phyloP scores from a whole-genome alignment of 768 basidiomycete species.

The Coprinopsis marcescibilis region DNA sequence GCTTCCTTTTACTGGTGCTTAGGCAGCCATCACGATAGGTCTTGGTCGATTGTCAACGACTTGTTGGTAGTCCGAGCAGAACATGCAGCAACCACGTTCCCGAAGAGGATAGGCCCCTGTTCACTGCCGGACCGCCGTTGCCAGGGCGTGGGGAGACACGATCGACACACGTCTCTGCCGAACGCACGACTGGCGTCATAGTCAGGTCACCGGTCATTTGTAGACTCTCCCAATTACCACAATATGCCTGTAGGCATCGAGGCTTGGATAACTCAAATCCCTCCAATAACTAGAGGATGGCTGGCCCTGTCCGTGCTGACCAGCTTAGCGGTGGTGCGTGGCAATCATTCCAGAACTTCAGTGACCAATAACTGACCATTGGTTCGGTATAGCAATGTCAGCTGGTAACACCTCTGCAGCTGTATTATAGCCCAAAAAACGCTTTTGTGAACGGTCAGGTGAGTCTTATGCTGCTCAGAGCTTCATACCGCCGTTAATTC shows the following conservation, averaged over 20 bases:
- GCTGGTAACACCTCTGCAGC: constrained; percentile 81
- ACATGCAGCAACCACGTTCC: too few relatives aligned
- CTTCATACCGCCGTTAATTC: constrained; percentile 9
- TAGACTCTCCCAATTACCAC: too few relatives aligned
- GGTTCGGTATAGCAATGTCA: constrained; percentile 72
- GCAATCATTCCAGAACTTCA: not conserved
- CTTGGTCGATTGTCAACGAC: too few relatives aligned
- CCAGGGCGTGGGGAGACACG: constrained; percentile 2
- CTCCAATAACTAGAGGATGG: constrained; percentile 88
- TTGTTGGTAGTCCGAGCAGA: too few relatives aligned
- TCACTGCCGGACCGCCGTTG: too few relatives aligned
- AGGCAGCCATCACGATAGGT: too few relatives aligned
- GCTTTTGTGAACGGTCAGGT: constrained; percentile 82
- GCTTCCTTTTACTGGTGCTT: too few relatives aligned
- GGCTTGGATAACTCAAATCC: constrained; percentile 87
- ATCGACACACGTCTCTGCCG: not conserved
- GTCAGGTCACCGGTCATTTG: not conserved
- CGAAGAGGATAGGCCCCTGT: too few relatives aligned
- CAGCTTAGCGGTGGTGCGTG: constrained; percentile 81
- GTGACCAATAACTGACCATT: constrained; percentile 1
- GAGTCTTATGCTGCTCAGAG: not conserved
- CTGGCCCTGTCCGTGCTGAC: constrained; percentile 70
- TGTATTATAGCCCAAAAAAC: constrained; percentile 88
- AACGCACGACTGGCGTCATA: not conserved
- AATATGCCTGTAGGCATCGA: constrained; percentile 80